Evolutionary conservation across 2,329 filamentous ascomycete species (phyloP).

Genomic region (Arthrobotrys sinensis): DNA sequence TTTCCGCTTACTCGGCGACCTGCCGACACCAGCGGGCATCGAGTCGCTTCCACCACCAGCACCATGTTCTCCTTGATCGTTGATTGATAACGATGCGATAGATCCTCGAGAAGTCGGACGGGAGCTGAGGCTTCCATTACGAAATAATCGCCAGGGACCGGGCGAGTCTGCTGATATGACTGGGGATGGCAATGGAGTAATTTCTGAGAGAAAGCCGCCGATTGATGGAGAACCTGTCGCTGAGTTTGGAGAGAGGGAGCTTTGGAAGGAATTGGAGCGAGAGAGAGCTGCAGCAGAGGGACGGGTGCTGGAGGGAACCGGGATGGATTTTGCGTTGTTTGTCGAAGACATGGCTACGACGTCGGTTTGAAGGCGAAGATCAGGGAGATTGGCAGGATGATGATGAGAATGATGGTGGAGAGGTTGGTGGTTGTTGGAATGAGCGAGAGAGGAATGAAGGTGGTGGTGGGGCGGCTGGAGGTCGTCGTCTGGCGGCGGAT

Average conservation of each 20-base stretch:
- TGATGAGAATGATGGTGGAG: conserved; percentile 33
- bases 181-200: conserved; percentile 85
- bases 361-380: conserved; percentile 63
- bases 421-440: conserved; percentile 27
- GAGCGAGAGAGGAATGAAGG: conserved; percentile 43
- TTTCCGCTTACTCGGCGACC: conserved; percentile 73
- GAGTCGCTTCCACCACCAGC: conserved; percentile 71
- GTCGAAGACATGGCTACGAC: conserved; percentile 61
- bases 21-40: conserved; percentile 67
- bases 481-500: conserved; percentile 51
- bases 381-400: conserved; percentile 40
- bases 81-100: conserved; percentile 71
- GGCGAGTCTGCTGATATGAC: conserved; percentile 77
- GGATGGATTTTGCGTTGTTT: conserved; percentile 60
- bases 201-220: conserved; percentile 64
- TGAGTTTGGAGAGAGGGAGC: conserved; percentile 63
- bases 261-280: conserved; percentile 63
- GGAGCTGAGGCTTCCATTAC: conserved; percentile 69
- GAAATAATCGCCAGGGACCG: conserved; percentile 76
- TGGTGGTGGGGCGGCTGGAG: conserved; percentile 48
- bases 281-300: conserved; percentile 61
- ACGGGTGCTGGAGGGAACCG: conserved; percentile 52
- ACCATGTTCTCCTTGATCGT: conserved; percentile 66
- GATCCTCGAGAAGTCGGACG: conserved; percentile 68
- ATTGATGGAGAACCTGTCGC: conserved; percentile 62